Evolutionary conservation across 805 yeast species (phyloP).

Genomic region (Candida insectalens): DNA sequence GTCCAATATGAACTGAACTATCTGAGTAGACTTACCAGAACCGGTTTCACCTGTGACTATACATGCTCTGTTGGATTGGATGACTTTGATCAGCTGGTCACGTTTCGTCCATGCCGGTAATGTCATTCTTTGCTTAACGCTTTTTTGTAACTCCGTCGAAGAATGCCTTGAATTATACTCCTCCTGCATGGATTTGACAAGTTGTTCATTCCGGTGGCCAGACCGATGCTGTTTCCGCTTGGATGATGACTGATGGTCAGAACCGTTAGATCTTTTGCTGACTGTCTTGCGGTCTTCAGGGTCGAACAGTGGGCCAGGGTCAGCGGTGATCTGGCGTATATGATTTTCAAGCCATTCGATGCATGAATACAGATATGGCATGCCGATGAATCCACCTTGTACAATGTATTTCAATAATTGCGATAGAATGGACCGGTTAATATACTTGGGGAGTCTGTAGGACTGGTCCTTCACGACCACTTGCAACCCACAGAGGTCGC

Average conservation of each 20-base stretch:
- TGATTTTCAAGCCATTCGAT: slow-evolving; percentile 72
- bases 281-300: slow-evolving; percentile 1
- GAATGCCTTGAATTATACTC: slow-evolving; percentile 21
- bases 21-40: slow-evolving; percentile 93
- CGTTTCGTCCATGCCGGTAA: slow-evolving; percentile 83
- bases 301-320: slow-evolving; percentile 65
- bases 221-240: slow-evolving; percentile 2
- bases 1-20: slow-evolving; percentile 83
- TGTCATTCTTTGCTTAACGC: slow-evolving; percentile 34
- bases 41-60: slow-evolving; percentile 95
- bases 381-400: slow-evolving; percentile 47
- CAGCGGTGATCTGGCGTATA: slow-evolving; percentile 43
- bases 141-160: slow-evolving; percentile 17
- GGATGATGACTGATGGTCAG: background rate
- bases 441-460: slow-evolving; percentile 57
- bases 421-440: slow-evolving; percentile 47
- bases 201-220: slow-evolving; percentile 6
- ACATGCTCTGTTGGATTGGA: slow-evolving; percentile 53
- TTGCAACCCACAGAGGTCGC: slow-evolving; percentile 60
- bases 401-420: slow-evolving; percentile 35
- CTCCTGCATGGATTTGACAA: slow-evolving; percentile 20
- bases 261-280: background rate
- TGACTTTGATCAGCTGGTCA: slow-evolving; percentile 42
- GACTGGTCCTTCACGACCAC: slow-evolving; percentile 31
- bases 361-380: slow-evolving; percentile 56